Evolutionary conservation across 805 yeast genomes (phyloP), one percentile per base, ranked within the genome.

Genomic region (Candida manassasensis): DNA sequence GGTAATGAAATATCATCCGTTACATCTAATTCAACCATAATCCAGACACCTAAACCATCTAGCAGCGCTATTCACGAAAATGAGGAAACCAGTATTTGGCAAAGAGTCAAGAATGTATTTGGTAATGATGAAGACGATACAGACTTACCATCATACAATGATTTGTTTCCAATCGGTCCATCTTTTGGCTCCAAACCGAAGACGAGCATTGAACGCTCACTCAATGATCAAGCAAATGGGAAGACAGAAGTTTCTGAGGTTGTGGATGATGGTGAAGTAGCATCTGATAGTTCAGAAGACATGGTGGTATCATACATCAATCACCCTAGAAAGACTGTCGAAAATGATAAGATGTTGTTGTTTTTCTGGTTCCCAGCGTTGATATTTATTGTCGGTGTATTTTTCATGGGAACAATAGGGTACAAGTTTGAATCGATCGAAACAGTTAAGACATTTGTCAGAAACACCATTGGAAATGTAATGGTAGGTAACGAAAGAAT

Each of bases 311-410:
- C 68, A n/a, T 62, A 59, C 39, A 58, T 67, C 29, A 61, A 67
- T 45, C 67, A 58, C 38, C 69, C 71, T 4, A 49, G 75, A 17
- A 73, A 72, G 46, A 61, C 76, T 0, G 63, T 75, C 24, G 69
- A 67, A 47, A 83, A 86, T 49, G 97, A 89, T 59, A 81, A 77
- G 51, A 82, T 87, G 85, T 67, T 89, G 43, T 62, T 86, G 41
- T 85, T 89, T 55, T 88, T 89, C 71, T 89, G 97, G 97, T 61
- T 88, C 39, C 97, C 97, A 10, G 71, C 84, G 25, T 59, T 76
- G 55, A 61, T 86, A 35, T 47, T 81, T 14, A 53, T 84, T 21
- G 57, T 80, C 12, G 61, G 78, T 3, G 60, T 77, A 5, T 65
- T 70, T 45, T 64, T 73, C 36, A 55, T 72, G 47, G 52, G 65